A percentile compares a stretch with the other conserved stretches of the same genome.
Evolutionary conservation across 148 eudicot species (phyloP).

Genomic region (Euryodendron excelsum): DNA sequence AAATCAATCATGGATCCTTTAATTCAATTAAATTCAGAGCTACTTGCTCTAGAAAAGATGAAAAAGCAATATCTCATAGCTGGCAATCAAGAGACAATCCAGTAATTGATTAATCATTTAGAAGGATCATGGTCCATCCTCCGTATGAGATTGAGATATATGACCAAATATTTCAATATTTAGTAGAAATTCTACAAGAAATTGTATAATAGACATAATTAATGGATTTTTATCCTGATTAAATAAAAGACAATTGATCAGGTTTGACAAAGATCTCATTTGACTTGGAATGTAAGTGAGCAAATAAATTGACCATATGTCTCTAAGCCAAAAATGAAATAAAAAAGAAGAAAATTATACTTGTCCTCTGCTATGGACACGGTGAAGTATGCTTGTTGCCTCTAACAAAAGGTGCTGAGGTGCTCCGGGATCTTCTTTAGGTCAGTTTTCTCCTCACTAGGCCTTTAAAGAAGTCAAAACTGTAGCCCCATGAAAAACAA

Average conservation of each 20-base stretch:
- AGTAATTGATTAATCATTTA: not conserved
- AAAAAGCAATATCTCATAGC: not conserved
- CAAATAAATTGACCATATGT: not conserved
- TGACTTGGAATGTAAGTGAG: not conserved
- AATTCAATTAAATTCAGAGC: not conserved
- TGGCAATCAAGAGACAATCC: not conserved
- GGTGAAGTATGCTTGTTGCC: not conserved
- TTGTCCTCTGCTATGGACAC: not conserved
- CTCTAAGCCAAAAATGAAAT: not conserved
- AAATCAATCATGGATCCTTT: not conserved
- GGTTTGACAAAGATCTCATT: not conserved
- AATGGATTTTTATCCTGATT: not conserved
- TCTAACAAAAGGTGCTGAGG: not conserved
- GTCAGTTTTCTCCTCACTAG: slow-evolving; percentile 67
- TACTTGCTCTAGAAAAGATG: not conserved
- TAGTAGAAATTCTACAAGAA: not conserved
- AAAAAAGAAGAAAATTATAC: not conserved
- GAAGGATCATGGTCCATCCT: not conserved
- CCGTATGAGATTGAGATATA: not conserved
- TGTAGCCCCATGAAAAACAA: slow-evolving; percentile 33
- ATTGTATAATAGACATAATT: not conserved
- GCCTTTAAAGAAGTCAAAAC: slow-evolving; percentile 95
- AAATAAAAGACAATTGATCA: not conserved
- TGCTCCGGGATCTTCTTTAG: slow-evolving; percentile 28
- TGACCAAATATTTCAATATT: not conserved